Evolutionary conservation across 2,329 filamentous ascomycete genomes (phyloP), one percentile per base, ranked within the genome.

Genomic region (Magnaporthiopsis poae): DNA sequence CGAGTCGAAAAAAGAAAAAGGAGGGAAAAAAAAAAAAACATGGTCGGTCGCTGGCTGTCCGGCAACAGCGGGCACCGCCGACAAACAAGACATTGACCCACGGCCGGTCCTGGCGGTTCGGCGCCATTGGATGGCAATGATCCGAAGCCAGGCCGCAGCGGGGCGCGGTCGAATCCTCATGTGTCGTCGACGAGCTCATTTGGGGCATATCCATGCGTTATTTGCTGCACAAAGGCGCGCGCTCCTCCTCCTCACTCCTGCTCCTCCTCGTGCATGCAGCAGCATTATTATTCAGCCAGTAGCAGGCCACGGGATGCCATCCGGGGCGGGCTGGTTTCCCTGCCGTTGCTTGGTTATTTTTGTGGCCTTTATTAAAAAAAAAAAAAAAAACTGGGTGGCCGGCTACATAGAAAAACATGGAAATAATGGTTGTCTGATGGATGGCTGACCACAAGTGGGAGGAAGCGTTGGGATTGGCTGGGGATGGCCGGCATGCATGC

Each of bases 261-360:
- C 31, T 31, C 31, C 31, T 31, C 31, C 27, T 27, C 31, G 31
- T 7, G 39, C 39, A 52, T 46, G 39, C 18, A 52, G 39, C 39
- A 33, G 63, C 63, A 60, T 64, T 21, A 65, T 65, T 65, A 59
- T 35, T 52, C 63, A 65, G 52, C 63, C 63, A 65, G 29, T 65
- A 18, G 60, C 27, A 35, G 63, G 46, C 46, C 25, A 52, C 63
- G 15, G 39, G 39, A 52, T 21, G 39, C 39, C 39, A 18, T 52
- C 39, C 39, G 31, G 39, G 39, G 39, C 39, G 39, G 60, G 64
- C 59, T 60, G 59, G 39, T 18, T 52, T 52, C 39, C 39, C 39
- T 52, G 39, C 39, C 39, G 39, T 52, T 18, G 39, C 39, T 31
- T 31, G 31, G 31, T 31, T 31, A 31, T 31, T 31, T 31, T 31